These are phyloP conservation scores for Tetrahymena borealis DNA, from an alignment of 73 alveolate species.

Conservation along the genomic window DNA sequence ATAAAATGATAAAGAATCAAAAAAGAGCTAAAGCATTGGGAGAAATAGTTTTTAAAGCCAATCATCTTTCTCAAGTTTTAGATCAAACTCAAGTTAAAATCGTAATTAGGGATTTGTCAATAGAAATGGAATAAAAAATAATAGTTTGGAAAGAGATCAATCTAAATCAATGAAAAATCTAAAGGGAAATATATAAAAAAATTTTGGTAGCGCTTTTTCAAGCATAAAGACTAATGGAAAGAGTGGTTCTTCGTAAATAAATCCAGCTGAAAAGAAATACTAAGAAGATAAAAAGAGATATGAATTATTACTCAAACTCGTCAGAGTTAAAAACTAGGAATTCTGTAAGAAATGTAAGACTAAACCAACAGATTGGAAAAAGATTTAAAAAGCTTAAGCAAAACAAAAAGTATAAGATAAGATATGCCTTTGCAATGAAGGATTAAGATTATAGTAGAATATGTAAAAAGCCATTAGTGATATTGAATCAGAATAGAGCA, in stretches of 20 bases:
- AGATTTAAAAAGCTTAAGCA: not conserved
- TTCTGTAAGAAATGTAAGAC: not conserved
- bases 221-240: not conserved
- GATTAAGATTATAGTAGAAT: not conserved
- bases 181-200: not conserved
- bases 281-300: not conserved
- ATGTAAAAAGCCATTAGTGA: not conserved
- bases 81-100: not conserved
- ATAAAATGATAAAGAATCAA: not conserved
- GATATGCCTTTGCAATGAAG: not conserved
- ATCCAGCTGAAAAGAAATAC: not conserved
- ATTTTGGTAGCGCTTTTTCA: not conserved
- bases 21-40: not conserved
- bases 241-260: not conserved
- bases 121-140: not conserved
- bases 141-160: not conserved
- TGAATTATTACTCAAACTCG: not conserved
- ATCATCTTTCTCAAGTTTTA: not conserved
- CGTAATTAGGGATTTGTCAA: not conserved
- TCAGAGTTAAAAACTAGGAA: not conserved
- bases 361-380: not conserved
- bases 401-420: not conserved
- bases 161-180: not conserved
- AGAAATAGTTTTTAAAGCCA: not conserved
- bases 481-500: not conserved